phyloP scores from a whole-genome alignment of 2,329 filamentous ascomycete species.

The Sarocladium brachiariae region DNA sequence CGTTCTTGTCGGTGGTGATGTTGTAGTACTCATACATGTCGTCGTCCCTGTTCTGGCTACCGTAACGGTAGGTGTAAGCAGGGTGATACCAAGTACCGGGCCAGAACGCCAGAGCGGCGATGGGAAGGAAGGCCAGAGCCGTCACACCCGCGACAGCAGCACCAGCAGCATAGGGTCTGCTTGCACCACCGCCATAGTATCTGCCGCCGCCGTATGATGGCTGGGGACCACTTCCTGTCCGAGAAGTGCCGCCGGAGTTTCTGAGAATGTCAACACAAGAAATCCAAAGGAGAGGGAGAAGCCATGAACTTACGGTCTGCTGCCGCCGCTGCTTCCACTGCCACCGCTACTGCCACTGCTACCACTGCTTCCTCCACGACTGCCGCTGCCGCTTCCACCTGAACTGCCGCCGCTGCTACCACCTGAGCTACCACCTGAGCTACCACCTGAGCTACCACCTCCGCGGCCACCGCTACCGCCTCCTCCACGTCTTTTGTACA shows the following conservation, averaged over 20 bases:
- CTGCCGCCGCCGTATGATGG: conserved; percentile 54
- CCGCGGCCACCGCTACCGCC: conserved; percentile 34
- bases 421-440: conserved; percentile 17
- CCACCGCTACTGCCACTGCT: neutral
- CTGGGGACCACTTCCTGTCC: conserved; percentile 48
- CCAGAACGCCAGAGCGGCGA: conserved; percentile 49
- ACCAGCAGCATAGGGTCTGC: conserved; percentile 55
- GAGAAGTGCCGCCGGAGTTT: conserved; percentile 45
- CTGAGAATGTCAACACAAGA: conserved; percentile 13
- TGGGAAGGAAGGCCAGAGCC: conserved; percentile 43
- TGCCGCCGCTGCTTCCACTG: neutral
- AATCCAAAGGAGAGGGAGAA: conserved; percentile 8
- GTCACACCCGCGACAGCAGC: conserved; percentile 43
- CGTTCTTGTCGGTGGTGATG: conserved; percentile 33
- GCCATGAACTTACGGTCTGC: conserved; percentile 7
- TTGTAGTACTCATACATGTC: conserved; percentile 40
- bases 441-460: conserved; percentile 15
- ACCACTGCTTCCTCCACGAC: conserved; percentile 2
- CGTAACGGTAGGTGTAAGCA: conserved; percentile 53
- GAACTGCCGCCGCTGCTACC: conserved; percentile 14
- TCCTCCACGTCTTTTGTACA: conserved; percentile 56
- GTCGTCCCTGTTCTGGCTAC: conserved; percentile 25
- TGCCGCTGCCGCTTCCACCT: conserved; percentile 16
- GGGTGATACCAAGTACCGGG: conserved; percentile 59
- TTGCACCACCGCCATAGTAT: conserved; percentile 62